Percentiles rank a stretch among this genome's conserved stretches.
phyloP scores from a whole-genome alignment of 371 early-diverging fungal species.

The Entomophthora muscae region DNA sequence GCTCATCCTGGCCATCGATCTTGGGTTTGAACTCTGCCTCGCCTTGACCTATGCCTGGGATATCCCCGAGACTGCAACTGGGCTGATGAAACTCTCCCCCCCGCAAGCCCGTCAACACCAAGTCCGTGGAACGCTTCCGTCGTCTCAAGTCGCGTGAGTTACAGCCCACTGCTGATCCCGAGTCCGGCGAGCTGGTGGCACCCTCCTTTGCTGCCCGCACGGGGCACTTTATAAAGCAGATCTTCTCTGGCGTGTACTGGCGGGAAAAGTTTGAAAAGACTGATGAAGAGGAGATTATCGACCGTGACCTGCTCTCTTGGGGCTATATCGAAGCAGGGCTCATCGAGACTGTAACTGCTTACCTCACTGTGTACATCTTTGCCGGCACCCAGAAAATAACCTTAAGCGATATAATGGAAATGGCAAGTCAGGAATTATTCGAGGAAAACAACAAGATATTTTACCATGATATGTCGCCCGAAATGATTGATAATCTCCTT shows the following conservation, averaged over 20 bases:
- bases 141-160: slow-evolving; percentile 26
- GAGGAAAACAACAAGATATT: slow-evolving; percentile 24
- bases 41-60: slow-evolving; percentile 91
- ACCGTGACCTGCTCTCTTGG: slow-evolving; percentile 61
- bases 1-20: slow-evolving; percentile 76
- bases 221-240: slow-evolving; percentile 18
- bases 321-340: slow-evolving; percentile 74
- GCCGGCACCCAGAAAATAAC: slow-evolving; percentile 22
- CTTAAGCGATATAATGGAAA: neutral
- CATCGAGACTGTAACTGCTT: slow-evolving; percentile 54
- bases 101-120: slow-evolving; percentile 67
- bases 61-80: slow-evolving; percentile 49
- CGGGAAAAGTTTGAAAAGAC: slow-evolving; percentile 32
- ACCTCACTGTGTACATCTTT: slow-evolving; percentile 33
- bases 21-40: slow-evolving; percentile 78
- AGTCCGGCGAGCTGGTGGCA: slow-evolving; percentile 24
- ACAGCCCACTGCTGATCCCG: slow-evolving; percentile 24
- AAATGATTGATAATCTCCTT: slow-evolving; percentile 16
- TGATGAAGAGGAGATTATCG: slow-evolving; percentile 79
- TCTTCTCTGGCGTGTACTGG: slow-evolving; percentile 38
- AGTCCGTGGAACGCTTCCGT: slow-evolving; percentile 44
- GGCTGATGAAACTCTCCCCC: slow-evolving; percentile 79
- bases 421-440: slow-evolving; percentile 12
- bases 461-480: slow-evolving; percentile 1
- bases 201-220: slow-evolving; percentile 17